Evolutionary conservation across 2,329 filamentous ascomycete genomes (phyloP).

Genomic region (Colletotrichum horii): DNA sequence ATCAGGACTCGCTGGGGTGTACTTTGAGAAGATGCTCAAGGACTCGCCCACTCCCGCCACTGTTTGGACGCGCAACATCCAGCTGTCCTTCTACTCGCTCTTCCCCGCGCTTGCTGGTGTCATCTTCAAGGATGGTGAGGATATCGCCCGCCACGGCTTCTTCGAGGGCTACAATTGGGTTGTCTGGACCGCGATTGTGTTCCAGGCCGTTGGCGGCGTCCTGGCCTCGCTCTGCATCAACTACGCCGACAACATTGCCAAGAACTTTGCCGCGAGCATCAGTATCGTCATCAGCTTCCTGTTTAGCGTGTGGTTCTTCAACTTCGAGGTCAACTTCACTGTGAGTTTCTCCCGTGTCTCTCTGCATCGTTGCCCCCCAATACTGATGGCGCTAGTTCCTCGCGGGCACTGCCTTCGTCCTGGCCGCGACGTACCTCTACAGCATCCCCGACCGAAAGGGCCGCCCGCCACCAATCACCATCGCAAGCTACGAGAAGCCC

Average conservation of each 20-base stretch:
- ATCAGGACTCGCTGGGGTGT: constrained; percentile 85
- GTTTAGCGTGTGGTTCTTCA: constrained; percentile 85
- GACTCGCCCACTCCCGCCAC: constrained; percentile 72
- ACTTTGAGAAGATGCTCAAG: constrained; percentile 91
- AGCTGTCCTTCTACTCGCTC: constrained; percentile 91
- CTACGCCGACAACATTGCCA: constrained; percentile 87
- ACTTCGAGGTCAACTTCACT: constrained; percentile 73
- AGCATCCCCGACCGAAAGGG: constrained; percentile 67
- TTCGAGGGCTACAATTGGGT: constrained; percentile 94
- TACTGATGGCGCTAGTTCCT: constrained; percentile 67
- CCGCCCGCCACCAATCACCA: constrained; percentile 69
- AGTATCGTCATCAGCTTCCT: constrained; percentile 89
- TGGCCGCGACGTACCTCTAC: constrained; percentile 86
- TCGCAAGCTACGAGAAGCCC: constrained; percentile 80
- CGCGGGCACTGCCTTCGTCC: constrained; percentile 77
- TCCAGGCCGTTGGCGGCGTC: constrained; percentile 85
- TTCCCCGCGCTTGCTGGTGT: constrained; percentile 89
- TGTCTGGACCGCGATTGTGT: constrained; percentile 83
- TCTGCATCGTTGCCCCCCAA: not conserved
- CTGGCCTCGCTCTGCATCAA: constrained; percentile 78
- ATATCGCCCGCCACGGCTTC: constrained; percentile 84
- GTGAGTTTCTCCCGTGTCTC: constrained; percentile 58
- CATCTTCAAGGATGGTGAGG: constrained; percentile 83
- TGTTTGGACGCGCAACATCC: constrained; percentile 93
- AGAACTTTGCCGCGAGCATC: constrained; percentile 92